Evolutionary conservation across 2,329 filamentous ascomycete genomes (phyloP).

Genomic region (Pyricularia sp.): DNA sequence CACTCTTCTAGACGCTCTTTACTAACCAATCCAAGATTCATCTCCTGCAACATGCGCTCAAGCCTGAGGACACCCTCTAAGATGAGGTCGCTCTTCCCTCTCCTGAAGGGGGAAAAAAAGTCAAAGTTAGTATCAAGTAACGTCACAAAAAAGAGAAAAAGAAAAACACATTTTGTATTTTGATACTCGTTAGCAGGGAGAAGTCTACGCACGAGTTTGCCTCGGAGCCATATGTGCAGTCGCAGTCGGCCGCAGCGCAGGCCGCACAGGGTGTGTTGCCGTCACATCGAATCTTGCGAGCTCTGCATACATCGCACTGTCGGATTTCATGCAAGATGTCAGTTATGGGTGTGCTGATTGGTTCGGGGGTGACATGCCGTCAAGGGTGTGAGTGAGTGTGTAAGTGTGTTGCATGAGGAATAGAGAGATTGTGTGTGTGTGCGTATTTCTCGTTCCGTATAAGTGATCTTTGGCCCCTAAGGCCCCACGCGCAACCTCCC

Average conservation of each 20-base stretch:
- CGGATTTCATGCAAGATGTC: background rate
- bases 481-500: no score
- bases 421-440: no score
- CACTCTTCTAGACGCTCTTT: background rate
- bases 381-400: no score
- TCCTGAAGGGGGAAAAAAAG: background rate
- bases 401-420: no score
- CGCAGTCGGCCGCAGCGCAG: constrained; percentile 4
- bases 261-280: constrained; percentile 5
- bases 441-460: no score
- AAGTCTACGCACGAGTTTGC: constrained; percentile 4
- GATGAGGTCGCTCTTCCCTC: constrained; percentile 37
- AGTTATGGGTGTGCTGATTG: background rate
- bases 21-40: constrained; percentile 30
- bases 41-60: constrained; percentile 34
- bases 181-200: background rate
- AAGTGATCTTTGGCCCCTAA: no score
- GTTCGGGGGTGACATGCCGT: background rate
- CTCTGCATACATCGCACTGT: constrained; percentile 6
- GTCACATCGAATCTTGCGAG: constrained; percentile 6
- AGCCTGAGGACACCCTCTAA: constrained; percentile 39
- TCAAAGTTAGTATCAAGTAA: background rate
- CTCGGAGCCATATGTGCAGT: constrained; percentile 7
- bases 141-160: background rate
- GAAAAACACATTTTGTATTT: background rate